Evolutionary conservation across 371 early-diverging fungal species (phyloP), one percentile per base, ranked within the genome.

Genomic region (Blastocladiella emersonii): DNA sequence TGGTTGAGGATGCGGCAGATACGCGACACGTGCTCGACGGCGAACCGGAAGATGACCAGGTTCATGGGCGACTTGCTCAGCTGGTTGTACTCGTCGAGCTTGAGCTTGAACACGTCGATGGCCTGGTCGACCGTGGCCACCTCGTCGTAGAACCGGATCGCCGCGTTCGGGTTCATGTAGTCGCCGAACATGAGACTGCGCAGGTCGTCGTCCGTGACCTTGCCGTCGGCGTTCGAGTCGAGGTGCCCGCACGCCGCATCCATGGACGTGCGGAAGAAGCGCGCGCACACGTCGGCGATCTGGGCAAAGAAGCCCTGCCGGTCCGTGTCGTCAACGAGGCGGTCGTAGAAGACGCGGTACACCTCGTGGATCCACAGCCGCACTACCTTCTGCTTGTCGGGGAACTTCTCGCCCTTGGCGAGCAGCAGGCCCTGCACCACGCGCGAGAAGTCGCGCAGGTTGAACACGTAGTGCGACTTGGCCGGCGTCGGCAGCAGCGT

Each of bases 401-500:
- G 64, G 43, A 78, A 72, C 7, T 79, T 77, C 56, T 76, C 76
- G 21, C 61, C 36, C 37, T 75, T 76, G 6, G 78, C 79, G 6
- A 71, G 67, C 17, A 78, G 64, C 34, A 82, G 66, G 0, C 82
- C 82, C 48, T 77, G 71, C 12, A 82, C 61, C 6, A 82, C 79
- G 59, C 78, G 79, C n/a, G 81, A 69, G 36, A 82, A 64, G 76
- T 82, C 82, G n/a, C 64, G 72, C 66, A 82, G 64, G 63, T 82
- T 82, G 70, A 82, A 82, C 2, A 80, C 80, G 63, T 82, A 82
- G 66, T 82, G 82, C 21, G 78, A 76, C 49, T 81, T 82, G 17
- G 76, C 72, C 0, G 82, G 82, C 3, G 82, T 82, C 7, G 82
- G 82, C 1, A 82, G 70, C 13, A 79, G 71, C 64, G 74, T 78